Evolutionary conservation across 495 filamentous ascomycete species (phyloP), one percentile per base, ranked within the genome.

Genomic region (Emericellopsis terricola): DNA sequence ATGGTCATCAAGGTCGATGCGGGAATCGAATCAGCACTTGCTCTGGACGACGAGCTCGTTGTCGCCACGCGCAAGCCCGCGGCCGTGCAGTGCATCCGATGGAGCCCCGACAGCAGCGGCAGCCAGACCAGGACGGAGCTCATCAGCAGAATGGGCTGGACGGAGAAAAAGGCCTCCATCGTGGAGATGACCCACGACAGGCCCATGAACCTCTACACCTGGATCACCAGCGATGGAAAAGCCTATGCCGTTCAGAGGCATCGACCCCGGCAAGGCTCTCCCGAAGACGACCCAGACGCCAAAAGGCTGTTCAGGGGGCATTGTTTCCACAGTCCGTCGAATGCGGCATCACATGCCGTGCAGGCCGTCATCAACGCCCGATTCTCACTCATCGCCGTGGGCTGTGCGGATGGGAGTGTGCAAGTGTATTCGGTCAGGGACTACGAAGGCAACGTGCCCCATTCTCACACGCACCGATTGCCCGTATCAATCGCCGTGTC

Each of bases 1-100:
- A 94, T 94, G 83, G 86, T 91, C 15, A 94, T 99, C 38, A 91
- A 91, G 55, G 81, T 99, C 15, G 89, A 99, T 52, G 91, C 91
- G 7, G 91, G 91, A 1, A 94, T 99, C 41, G 73, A 73, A 43
- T 68, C 60, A 42, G 83, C 78, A n/a, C 53, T 96, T 31, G 87
- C 91, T 2, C 64, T 96, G 24, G 91, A 96, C 42, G 79, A 89
- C 20, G 91, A 94, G 53, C 64, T 99, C 19, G 66, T 99, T 24
- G 86, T 99, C 27, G 84, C 89, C 7, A 99, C 91, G 3, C 65
- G 78, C 41, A 93, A 87, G 49, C 91, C 91, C 2, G 76, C 85
- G 2, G 91, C 91, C 19, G 73, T 96, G 9, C 91, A 99, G 49
- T 94, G 85, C 50, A 96, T 99, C 39, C 69, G 80, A 38, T 99